These are phyloP conservation scores for Physaria fendleri DNA, from an alignment of 345 rosid genomes.

Conservation along the genomic window DNA sequence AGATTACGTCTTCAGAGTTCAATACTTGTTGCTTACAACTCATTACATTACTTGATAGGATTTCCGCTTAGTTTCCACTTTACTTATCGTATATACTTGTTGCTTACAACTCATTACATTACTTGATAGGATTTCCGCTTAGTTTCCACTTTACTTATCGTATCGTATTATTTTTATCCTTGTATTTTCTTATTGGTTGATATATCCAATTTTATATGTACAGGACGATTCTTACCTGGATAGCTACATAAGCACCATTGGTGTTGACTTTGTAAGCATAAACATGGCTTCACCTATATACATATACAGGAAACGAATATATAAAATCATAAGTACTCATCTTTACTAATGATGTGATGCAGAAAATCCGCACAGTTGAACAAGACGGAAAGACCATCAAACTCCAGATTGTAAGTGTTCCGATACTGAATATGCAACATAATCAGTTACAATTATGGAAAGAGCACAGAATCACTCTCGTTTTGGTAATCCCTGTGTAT, in stretches of 20 bases:
- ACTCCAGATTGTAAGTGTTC: conserved; percentile 46
- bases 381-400: conserved; percentile 59
- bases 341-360: conserved; percentile 8
- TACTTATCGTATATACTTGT: not conserved
- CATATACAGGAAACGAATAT: not conserved
- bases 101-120: not conserved
- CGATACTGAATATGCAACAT: not conserved
- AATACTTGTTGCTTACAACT: not conserved
- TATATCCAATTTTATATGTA: not conserved
- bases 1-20: not conserved
- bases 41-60: not conserved
- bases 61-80: not conserved
- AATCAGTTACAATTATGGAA: not conserved
- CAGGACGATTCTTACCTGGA: conserved; percentile 59
- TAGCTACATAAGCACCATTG: conserved; percentile 58
- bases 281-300: too few species aligned
- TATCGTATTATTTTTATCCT: not conserved
- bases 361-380: conserved; percentile 62
- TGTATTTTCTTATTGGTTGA: not conserved
- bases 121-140: not conserved
- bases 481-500: not conserved
- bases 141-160: not conserved
- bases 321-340: not conserved
- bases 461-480: not conserved
- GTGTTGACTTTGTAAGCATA: conserved; percentile 58